phyloP scores from a whole-genome alignment of 768 basidiomycete species.

The Suillus weaverae region DNA sequence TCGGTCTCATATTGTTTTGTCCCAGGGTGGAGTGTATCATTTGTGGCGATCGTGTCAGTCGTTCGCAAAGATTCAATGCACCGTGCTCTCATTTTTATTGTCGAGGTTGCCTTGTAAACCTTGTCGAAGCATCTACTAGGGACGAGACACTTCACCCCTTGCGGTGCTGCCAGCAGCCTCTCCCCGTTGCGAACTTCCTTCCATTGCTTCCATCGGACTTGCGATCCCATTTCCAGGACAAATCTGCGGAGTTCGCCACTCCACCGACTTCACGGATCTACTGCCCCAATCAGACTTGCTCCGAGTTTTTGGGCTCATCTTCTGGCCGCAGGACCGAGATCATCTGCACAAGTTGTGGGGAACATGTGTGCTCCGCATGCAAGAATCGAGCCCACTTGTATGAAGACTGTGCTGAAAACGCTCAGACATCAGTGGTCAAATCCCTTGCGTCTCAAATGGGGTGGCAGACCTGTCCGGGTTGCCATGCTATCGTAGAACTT shows the following conservation, averaged over 20 bases:
- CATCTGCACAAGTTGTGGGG: constrained; percentile 42
- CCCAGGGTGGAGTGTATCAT: constrained; percentile 39
- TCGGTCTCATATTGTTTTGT: background rate
- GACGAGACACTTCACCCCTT: constrained; percentile 57
- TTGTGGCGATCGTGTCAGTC: constrained; percentile 38
- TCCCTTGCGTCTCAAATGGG: constrained; percentile 44
- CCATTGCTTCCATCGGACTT: constrained; percentile 32
- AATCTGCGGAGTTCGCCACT: constrained; percentile 47
- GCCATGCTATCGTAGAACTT: constrained; percentile 56
- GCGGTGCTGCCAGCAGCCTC: constrained; percentile 45
- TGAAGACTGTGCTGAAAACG: constrained; percentile 43
- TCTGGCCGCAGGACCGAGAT: constrained; percentile 17
- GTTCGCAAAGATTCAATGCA: constrained; percentile 32
- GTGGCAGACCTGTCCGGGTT: constrained; percentile 68
- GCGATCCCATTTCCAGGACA: constrained; percentile 37
- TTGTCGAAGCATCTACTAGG: constrained; percentile 41
- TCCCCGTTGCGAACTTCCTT: constrained; percentile 30
- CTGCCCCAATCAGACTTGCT: constrained; percentile 49
- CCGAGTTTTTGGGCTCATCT: constrained; percentile 51
- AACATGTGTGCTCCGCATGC: constrained; percentile 47
- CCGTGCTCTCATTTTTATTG: constrained; percentile 52
- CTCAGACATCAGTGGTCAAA: constrained; percentile 40
- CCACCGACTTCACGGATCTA: constrained; percentile 48
- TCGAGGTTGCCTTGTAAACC: constrained; percentile 39
- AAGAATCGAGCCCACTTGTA: constrained; percentile 45